Conservation (phyloP, 2,329 filamentous ascomycete species). For the Gaeumannomyces sp. region DNA sequence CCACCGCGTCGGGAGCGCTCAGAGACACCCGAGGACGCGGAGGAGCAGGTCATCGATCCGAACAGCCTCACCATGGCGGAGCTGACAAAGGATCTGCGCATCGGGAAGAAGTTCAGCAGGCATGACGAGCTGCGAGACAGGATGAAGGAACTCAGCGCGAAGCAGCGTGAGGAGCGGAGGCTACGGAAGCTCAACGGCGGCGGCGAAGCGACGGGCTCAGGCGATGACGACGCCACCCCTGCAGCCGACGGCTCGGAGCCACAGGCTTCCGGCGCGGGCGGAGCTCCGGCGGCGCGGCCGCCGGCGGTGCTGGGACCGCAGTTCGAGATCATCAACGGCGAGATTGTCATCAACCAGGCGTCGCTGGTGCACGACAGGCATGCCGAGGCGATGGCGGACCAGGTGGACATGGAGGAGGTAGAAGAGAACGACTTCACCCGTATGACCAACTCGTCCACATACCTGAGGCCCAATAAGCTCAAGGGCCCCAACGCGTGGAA, state of each 20-base stretch:
- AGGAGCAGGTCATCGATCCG: slow-evolving; percentile 57
- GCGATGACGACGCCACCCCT: slow-evolving; percentile 15
- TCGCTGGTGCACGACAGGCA: slow-evolving; percentile 65
- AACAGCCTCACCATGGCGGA: slow-evolving; percentile 66
- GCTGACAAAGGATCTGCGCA: slow-evolving; percentile 61
- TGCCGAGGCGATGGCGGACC: slow-evolving; percentile 49
- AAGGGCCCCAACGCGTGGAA: slow-evolving; percentile 63
- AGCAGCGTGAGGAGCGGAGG: slow-evolving; percentile 24
- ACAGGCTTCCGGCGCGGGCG: background rate
- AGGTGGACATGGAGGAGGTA: slow-evolving; percentile 51
- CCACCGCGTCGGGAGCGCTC: slow-evolving; percentile 35
- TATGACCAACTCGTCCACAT: slow-evolving; percentile 62
- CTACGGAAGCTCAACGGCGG: slow-evolving; percentile 29
- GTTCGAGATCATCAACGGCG: slow-evolving; percentile 62
- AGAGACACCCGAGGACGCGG: slow-evolving; percentile 57
- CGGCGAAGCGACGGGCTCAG: slow-evolving; percentile 11
- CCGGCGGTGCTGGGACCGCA: slow-evolving; percentile 38
- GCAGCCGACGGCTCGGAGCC: slow-evolving; percentile 11
- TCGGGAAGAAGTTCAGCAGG: slow-evolving; percentile 69
- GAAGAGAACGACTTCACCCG: slow-evolving; percentile 76
- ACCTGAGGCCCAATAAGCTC: slow-evolving; percentile 54
- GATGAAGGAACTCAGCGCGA: slow-evolving; percentile 40
- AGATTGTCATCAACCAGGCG: slow-evolving; percentile 64
- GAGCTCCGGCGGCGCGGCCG: slow-evolving; percentile 12
- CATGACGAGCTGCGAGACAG: slow-evolving; percentile 68